Evolutionary conservation across 1,284 basidiomycete species (phyloP), one percentile per base, ranked within the genome.

Genomic region (Moniliophthora roreri): DNA sequence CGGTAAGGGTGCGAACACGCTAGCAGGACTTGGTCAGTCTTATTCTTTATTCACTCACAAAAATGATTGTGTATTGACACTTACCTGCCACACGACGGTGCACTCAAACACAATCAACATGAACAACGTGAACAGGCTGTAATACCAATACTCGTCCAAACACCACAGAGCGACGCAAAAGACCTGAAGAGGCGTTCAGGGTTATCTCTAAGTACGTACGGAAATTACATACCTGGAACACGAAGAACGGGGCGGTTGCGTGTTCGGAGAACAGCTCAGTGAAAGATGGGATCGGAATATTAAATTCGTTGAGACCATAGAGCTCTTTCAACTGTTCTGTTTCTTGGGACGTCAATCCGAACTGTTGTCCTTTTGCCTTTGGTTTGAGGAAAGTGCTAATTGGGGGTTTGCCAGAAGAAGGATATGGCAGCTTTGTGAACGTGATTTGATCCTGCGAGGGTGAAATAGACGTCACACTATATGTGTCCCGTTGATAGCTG

Each of bases 81-180:
- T 52, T 60, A 90, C 91, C 85, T 97, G 95, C 84, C 90, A 98
- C 20, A 98, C 95, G 36, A 95, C 93, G 1, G 95, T 98, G 72
- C 94, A 97, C 73, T 98, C 95, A 65, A 98, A 98, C 57, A 96
- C 89, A 50, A 98, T 75, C 47, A 98, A 78, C 95, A 98, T 98
- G 81, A 98, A 97, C 32, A 95, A 79, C 0, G 95, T 98, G 75
- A 98, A 98, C 40, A 98, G 71, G 58, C 89, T 93, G 77, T 96
- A 98, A 69, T 96, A 97, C 94, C 94, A 97, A 70, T 97, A 98
- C 69, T 97, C 95, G 66, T 98, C 95, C 63, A 98, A 72, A 66
- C 90, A 93, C 95, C 95, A 98, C 13, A 98, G 76, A 0, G 91
- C 93, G 7, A 97, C 95, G 59, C 95, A 98, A 72, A 98, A 98